A percentile compares a stretch with the other conserved stretches of the same genome.
phyloP scores from a whole-genome alignment of 306 rosid species.

The Hippophae gyantsensis region DNA sequence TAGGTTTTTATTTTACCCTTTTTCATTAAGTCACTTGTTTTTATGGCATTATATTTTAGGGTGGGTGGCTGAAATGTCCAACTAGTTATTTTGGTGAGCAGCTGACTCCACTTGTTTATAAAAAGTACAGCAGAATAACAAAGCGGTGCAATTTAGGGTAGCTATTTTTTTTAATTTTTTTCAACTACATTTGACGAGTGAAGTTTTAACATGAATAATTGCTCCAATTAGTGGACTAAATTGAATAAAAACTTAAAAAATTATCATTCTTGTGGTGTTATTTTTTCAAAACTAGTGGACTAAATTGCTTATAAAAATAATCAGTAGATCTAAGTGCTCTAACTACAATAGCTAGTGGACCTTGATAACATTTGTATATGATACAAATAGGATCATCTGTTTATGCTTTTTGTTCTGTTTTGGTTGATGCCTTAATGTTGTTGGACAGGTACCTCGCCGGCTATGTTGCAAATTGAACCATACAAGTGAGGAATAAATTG shows the following conservation, averaged over 20 bases:
- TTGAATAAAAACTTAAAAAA: too few species aligned
- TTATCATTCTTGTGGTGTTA: too few species aligned
- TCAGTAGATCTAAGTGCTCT: neutral
- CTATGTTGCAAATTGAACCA: slow-evolving; percentile 54
- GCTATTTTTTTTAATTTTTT: too few species aligned
- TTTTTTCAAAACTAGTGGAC: too few species aligned
- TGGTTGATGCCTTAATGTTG: slow-evolving; percentile 7
- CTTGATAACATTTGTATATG: neutral
- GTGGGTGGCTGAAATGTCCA: neutral
- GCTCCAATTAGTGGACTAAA: too few species aligned
- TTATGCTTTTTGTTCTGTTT: slow-evolving; percentile 12
- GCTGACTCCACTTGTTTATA: neutral
- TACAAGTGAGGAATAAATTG: slow-evolving; percentile 33
- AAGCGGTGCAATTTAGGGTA: too few species aligned
- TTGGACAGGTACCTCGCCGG: slow-evolving; percentile 51
- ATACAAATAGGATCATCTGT: neutral
- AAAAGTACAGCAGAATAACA: neutral
- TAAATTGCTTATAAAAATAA: too few species aligned
- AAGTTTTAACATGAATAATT: too few species aligned
- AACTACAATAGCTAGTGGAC: neutral
- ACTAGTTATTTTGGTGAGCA: too few species aligned
- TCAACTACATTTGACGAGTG: too few species aligned
- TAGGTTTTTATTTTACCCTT: slow-evolving; percentile 20
- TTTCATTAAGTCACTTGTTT: slow-evolving; percentile 6
- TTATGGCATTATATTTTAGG: slow-evolving; percentile 1